phyloP scores from a whole-genome alignment of 352 stramenopile species.

The Phytopythium helicoides region DNA sequence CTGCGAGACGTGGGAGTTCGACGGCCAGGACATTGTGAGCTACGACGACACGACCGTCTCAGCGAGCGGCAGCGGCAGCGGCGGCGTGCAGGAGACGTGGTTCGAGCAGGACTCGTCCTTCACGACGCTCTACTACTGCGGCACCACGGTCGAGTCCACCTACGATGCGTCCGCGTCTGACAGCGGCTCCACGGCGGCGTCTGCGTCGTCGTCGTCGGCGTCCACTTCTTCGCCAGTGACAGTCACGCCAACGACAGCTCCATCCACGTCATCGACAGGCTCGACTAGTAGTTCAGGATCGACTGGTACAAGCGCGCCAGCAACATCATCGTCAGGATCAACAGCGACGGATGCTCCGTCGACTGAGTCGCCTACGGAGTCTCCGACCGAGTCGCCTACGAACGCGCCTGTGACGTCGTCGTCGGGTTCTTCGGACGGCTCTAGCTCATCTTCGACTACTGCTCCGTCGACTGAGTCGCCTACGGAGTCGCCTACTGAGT shows the following conservation, averaged over 20 bases:
- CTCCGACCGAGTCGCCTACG: too few species aligned
- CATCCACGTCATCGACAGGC: neutral
- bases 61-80: constrained; percentile 25
- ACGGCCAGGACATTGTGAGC: constrained; percentile 20
- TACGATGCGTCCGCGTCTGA: neutral
- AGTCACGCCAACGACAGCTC: neutral
- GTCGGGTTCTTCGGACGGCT: too few species aligned
- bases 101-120: constrained; percentile 31
- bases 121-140: constrained; percentile 29
- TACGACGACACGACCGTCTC: constrained; percentile 11
- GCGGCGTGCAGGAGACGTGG: too few species aligned
- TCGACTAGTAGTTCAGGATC: too few species aligned
- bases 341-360: neutral
- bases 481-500: too few species aligned
- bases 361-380: too few species aligned
- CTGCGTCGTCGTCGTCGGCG: neutral
- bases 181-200: neutral
- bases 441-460: too few species aligned
- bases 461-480: too few species aligned
- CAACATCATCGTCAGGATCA: neutral
- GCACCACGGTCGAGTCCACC: constrained; percentile 6
- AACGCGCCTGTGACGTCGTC: too few species aligned
- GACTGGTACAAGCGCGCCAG: neutral
- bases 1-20: constrained; percentile 30
- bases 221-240: too few species aligned